Evolutionary conservation across 1,284 basidiomycete species (phyloP).

Genomic region (Phaffia rhodozyma): DNA sequence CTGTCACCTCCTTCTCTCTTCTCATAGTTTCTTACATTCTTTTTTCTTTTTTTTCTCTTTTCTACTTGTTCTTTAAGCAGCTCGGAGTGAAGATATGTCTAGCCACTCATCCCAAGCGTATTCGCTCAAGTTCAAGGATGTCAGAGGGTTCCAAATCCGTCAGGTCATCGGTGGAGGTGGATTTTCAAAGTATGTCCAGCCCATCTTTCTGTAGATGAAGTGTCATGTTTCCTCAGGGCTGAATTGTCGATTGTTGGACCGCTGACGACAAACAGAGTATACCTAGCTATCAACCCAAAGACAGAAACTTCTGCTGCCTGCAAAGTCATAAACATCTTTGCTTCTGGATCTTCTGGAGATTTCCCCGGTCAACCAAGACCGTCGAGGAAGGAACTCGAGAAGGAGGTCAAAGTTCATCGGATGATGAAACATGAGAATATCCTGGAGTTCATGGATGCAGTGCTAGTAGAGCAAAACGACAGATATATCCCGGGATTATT

Average conservation of each 20-base stretch:
- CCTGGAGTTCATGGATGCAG: constrained; percentile 69
- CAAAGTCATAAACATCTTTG: constrained; percentile 59
- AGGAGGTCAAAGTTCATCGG: constrained; percentile 85
- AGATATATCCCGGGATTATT: constrained; percentile 68
- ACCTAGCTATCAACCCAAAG: constrained; percentile 59
- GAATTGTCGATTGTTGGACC: too few relatives aligned
- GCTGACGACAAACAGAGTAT: constrained; percentile 47
- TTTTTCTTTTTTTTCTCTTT: too few relatives aligned
- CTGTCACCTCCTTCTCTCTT: too few relatives aligned
- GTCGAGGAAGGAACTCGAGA: constrained; percentile 64
- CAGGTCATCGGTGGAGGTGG: constrained; percentile 71
- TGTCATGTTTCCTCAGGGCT: too few relatives aligned
- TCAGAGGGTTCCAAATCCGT: constrained; percentile 54
- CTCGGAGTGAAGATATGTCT: too few relatives aligned
- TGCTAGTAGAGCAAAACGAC: constrained; percentile 58
- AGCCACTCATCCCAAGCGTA: too few relatives aligned
- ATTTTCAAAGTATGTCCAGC: constrained; percentile 55
- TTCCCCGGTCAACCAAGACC: constrained; percentile 26
- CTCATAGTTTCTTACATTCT: too few relatives aligned
- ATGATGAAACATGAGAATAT: constrained; percentile 71
- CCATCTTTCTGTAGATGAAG: too few relatives aligned
- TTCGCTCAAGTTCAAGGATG: constrained; percentile 1
- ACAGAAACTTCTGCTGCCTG: constrained; percentile 62
- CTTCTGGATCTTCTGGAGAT: constrained; percentile 24
- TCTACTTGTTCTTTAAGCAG: too few relatives aligned